Evolutionary conservation across 352 stramenopile species (phyloP).

Genomic region (Paralagenidium karlingii): DNA sequence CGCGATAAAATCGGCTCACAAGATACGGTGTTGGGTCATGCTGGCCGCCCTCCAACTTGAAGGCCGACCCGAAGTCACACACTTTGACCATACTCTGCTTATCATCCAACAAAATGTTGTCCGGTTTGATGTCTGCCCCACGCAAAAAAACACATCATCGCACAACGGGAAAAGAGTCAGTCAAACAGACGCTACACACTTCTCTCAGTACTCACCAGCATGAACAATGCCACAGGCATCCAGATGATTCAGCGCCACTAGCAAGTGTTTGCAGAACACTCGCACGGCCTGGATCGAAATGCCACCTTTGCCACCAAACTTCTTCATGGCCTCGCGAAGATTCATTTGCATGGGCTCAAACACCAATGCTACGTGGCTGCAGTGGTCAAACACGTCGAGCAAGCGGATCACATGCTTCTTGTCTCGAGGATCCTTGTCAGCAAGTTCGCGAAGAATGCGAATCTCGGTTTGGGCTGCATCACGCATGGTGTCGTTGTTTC

Average conservation of each 20-base stretch:
- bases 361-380: constrained; percentile 93
- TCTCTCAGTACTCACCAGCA: constrained; percentile 35
- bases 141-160: constrained; percentile 1
- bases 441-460: constrained; percentile 62
- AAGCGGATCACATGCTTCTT: constrained; percentile 82
- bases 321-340: constrained; percentile 86
- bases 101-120: constrained; percentile 96
- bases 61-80: constrained; percentile 96
- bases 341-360: constrained; percentile 98
- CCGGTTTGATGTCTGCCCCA: constrained; percentile 90
- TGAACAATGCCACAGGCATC: constrained; percentile 84
- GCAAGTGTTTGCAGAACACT: constrained; percentile 68
- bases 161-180: constrained; percentile 1
- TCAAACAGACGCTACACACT: background rate
- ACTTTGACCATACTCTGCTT: constrained; percentile 93
- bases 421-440: constrained; percentile 47
- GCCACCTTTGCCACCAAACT: constrained; percentile 74
- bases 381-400: constrained; percentile 81
- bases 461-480: constrained; percentile 88
- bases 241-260: constrained; percentile 69
- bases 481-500: constrained; percentile 97
- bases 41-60: constrained; percentile 82
- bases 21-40: constrained; percentile 96
- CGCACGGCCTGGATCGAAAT: constrained; percentile 79
- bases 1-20: constrained; percentile 98